These are phyloP conservation scores for Nepenthes mirabilis DNA, from an alignment of 148 eudicot species.

Conservation along the genomic window DNA sequence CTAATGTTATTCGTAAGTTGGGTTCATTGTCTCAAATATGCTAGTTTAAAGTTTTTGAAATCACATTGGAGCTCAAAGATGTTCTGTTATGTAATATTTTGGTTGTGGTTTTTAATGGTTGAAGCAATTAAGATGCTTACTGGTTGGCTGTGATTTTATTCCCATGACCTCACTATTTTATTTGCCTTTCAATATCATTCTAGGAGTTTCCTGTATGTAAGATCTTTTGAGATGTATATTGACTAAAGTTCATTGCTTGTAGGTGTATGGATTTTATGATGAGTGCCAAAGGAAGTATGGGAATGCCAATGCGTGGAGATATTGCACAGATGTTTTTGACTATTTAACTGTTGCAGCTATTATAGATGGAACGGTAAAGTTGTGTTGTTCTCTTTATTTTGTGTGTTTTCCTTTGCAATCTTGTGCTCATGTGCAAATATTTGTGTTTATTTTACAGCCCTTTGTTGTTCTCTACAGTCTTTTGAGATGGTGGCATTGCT, in stretches of 20 bases:
- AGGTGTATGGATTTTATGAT: constrained; percentile 98
- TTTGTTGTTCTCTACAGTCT: background rate
- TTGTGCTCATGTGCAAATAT: background rate
- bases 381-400: background rate
- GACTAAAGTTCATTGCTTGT: background rate
- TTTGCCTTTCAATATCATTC: too few relatives aligned
- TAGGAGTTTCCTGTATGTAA: too few relatives aligned
- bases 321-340: constrained; percentile 98
- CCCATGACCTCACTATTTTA: too few relatives aligned
- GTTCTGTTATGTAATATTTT: too few relatives aligned
- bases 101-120: too few relatives aligned
- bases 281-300: constrained; percentile 99
- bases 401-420: background rate
- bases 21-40: too few relatives aligned
- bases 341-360: constrained; percentile 91
- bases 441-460: background rate
- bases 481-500: too few relatives aligned
- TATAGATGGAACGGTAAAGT: constrained; percentile 87
- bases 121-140: too few relatives aligned
- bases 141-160: too few relatives aligned
- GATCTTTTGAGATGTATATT: background rate
- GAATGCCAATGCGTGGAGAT: constrained; percentile 99
- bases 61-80: too few relatives aligned
- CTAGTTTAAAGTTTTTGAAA: too few relatives aligned
- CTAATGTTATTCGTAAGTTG: too few relatives aligned